Conservation (phyloP, 352 stramenopile species). For the Phytopythium sindhum region DNA sequence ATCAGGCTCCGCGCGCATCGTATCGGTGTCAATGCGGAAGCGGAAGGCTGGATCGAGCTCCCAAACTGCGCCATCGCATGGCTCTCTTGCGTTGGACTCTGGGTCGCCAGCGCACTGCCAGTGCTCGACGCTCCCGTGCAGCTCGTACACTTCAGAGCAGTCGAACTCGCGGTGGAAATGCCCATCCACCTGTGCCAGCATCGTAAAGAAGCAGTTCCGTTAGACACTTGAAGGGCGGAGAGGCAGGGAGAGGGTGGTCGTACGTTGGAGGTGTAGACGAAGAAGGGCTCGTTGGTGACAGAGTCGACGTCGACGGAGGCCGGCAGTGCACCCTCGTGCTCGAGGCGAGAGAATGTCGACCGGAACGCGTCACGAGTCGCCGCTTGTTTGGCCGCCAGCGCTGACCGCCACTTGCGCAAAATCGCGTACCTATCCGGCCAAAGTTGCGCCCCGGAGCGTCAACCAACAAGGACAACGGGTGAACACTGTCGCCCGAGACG, state of each 20-base stretch:
- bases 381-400: conserved; percentile 11
- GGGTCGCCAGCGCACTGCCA: conserved; percentile 70
- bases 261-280: conserved; percentile 92
- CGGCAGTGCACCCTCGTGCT: conserved; percentile 27
- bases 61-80: conserved; percentile 49
- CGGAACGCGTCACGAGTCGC: conserved; percentile 22
- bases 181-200: conserved; percentile 64
- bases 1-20: conserved; percentile 55
- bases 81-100: conserved; percentile 26
- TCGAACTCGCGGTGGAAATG: conserved; percentile 83
- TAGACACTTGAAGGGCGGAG: background rate
- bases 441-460: conserved; percentile 9
- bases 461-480: background rate
- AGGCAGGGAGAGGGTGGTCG: background rate
- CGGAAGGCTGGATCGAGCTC: conserved; percentile 40
- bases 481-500: background rate
- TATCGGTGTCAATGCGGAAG: conserved; percentile 58
- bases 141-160: conserved; percentile 77
- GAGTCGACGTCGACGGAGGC: conserved; percentile 16
- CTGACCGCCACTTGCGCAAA: conserved; percentile 52
- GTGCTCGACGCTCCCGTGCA: conserved; percentile 85
- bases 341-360: conserved; percentile 36
- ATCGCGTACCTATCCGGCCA: conserved; percentile 43
- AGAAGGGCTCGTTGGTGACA: conserved; percentile 75
- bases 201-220: background rate